Evolutionary conservation across 1,284 basidiomycete species (phyloP), one percentile per base, ranked within the genome.

Genomic region (Cutaneotrichosporon sp.): DNA sequence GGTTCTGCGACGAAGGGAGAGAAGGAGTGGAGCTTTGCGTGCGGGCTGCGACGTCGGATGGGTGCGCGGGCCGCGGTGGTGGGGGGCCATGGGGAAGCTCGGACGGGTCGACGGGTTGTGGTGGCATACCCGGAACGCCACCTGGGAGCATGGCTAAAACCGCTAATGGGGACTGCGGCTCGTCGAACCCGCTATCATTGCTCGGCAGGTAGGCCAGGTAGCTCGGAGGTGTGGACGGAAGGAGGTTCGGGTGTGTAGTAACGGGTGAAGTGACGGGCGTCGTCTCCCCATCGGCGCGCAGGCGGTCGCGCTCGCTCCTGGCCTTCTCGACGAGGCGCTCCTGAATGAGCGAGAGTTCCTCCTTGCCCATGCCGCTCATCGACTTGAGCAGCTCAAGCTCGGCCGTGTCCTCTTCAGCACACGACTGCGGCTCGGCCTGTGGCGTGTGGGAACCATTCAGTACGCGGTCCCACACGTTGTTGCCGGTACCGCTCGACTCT

Each of bases 291-390:
- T 56, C 42, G 1, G 55, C 51, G n/a, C 73, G 65, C 34, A 76
- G 57, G 9, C 65, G 72, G 56, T 73, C 64, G 31, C 77, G 60
- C 56, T 79, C 77, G 21, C 55, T 51, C 52, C 72, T 74, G 5
- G 77, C 77, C 60, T 73, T 75, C 14, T 66, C 61, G 11, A 79
- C 76, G 21, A 79, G 65, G 18, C 70, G 72, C 10, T 58, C 68
- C 62, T 79, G 77, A 58, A 79, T 65, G 18, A 65, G 21, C 9
- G 65, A 60, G 61, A 78, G 57, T 30, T 77, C 75, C 16, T 73
- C 74, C 57, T 67, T 67, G n/a, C 72, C 72, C 46, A 79, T 36
- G 10, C 76, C 76, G 56, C 70, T 73, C 55, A 70, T 53, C 42
- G 71, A 68, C 42, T 64, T 58, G 30, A 76, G 61, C 11, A 71